A percentile compares a stretch with the other conserved stretches of the same genome.
phyloP scores from a whole-genome alignment of 345 rosid genomes.

The Kandelia obovata region DNA sequence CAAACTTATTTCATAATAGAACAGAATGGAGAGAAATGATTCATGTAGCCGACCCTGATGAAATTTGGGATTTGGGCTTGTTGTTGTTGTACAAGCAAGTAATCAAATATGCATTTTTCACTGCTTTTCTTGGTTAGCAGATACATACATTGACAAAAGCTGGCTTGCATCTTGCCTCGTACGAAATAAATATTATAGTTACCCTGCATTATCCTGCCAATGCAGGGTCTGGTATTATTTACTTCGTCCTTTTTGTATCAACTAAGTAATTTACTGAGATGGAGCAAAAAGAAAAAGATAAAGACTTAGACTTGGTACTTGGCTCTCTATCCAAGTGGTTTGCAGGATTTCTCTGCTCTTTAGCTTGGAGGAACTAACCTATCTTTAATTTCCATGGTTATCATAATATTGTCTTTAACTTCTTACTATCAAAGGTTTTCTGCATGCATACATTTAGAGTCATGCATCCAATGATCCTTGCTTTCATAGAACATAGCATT shows the following conservation, averaged over 20 bases:
- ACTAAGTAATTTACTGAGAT: not conserved
- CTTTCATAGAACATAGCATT: not conserved
- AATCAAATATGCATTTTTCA: too few species aligned
- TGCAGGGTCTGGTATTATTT: not conserved
- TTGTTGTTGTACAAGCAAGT: too few species aligned
- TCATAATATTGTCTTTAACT: too few species aligned
- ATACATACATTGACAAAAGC: not conserved
- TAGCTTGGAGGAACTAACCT: not conserved
- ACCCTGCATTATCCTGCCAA: not conserved
- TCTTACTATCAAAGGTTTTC: too few species aligned
- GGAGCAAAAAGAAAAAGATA: not conserved
- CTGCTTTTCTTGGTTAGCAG: too few species aligned
- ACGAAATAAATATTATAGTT: not conserved
- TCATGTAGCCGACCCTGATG: too few species aligned
- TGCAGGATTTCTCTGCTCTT: not conserved
- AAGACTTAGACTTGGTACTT: not conserved
- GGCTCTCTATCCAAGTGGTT: not conserved
- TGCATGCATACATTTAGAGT: too few species aligned
- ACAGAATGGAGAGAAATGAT: too few species aligned
- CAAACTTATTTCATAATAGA: too few species aligned
- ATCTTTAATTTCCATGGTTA: too few species aligned
- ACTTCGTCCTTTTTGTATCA: not conserved
- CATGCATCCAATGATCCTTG: too few species aligned
- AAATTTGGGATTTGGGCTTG: too few species aligned
- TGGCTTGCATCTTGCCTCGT: not conserved